These are phyloP conservation scores for Sporopachydermia cereana DNA, from an alignment of 1,139 yeast genomes.

Conservation along the genomic window DNA sequence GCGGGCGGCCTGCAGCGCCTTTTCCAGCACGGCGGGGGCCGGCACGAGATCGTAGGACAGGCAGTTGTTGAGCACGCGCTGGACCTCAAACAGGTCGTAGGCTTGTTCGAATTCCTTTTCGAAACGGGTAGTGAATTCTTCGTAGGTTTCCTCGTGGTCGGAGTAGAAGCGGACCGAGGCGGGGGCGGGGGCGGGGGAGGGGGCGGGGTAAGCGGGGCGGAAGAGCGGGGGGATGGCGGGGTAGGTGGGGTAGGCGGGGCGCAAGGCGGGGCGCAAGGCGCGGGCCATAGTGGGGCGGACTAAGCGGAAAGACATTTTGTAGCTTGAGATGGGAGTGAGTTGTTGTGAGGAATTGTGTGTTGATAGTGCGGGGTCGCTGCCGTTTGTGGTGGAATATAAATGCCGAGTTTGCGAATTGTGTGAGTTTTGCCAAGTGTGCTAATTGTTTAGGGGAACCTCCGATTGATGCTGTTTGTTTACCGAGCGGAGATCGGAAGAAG, in stretches of 20 bases:
- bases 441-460: too few relatives aligned
- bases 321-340: neutral
- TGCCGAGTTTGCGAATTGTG: too few relatives aligned
- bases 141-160: constrained; percentile 64
- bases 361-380: too few relatives aligned
- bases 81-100: constrained; percentile 76
- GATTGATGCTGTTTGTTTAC: too few relatives aligned
- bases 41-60: constrained; percentile 87
- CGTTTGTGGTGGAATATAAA: too few relatives aligned
- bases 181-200: constrained; percentile 12
- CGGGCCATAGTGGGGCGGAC: constrained; percentile 6
- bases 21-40: constrained; percentile 71
- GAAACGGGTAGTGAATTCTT: constrained; percentile 70
- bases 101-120: constrained; percentile 80
- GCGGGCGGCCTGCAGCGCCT: constrained; percentile 79
- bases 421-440: too few relatives aligned
- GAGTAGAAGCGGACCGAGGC: constrained; percentile 45
- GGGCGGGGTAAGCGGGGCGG: constrained; percentile 11
- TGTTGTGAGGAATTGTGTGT: neutral
- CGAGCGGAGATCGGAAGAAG: too few relatives aligned
- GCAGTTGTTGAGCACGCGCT: constrained; percentile 68
- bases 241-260: constrained; percentile 9
- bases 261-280: constrained; percentile 12
- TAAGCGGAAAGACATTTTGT: constrained; percentile 11
- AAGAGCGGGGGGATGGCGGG: constrained; percentile 13